A percentile compares a stretch with the other conserved stretches of the same genome.
Evolutionary conservation across 1,284 basidiomycete genomes (phyloP).

Genomic region (Ganoderma boninense): DNA sequence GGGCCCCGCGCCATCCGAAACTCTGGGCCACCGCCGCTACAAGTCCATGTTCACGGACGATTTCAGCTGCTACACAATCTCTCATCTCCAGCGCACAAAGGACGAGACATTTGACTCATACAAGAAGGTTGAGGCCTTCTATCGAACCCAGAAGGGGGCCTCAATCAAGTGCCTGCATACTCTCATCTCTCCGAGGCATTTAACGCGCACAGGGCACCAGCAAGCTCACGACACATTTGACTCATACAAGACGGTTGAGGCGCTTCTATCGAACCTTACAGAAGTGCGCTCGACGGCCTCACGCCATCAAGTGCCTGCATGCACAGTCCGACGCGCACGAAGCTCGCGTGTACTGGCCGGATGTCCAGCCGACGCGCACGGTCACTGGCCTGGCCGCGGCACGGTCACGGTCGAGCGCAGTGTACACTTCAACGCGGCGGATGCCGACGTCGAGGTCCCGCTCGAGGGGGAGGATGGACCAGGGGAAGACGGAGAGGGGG

Average conservation of each 20-base stretch:
- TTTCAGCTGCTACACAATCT: constrained; percentile 9
- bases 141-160: constrained; percentile 28
- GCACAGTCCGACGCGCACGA: too few species aligned
- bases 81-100: constrained; percentile 31
- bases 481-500: too few species aligned
- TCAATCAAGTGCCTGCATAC: constrained; percentile 44
- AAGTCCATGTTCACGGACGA: constrained; percentile 37
- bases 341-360: too few species aligned
- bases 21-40: constrained; percentile 20
- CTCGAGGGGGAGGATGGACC: constrained; percentile 13
- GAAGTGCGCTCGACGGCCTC: too few species aligned
- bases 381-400: neutral
- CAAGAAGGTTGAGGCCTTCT: constrained; percentile 27
- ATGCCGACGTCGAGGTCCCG: neutral
- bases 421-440: neutral
- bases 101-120: constrained; percentile 32
- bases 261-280: too few species aligned
- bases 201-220: constrained; percentile 13
- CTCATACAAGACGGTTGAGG: too few species aligned
- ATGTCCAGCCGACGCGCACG: constrained; percentile 15
- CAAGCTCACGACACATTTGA: too few species aligned
- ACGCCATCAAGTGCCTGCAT: too few species aligned
- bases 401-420: constrained; percentile 17
- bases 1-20: constrained; percentile 27
- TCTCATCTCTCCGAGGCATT: constrained; percentile 12